phyloP scores from a whole-genome alignment of 2,329 filamentous ascomycete species.

The Gaeumannomyces tritici region DNA sequence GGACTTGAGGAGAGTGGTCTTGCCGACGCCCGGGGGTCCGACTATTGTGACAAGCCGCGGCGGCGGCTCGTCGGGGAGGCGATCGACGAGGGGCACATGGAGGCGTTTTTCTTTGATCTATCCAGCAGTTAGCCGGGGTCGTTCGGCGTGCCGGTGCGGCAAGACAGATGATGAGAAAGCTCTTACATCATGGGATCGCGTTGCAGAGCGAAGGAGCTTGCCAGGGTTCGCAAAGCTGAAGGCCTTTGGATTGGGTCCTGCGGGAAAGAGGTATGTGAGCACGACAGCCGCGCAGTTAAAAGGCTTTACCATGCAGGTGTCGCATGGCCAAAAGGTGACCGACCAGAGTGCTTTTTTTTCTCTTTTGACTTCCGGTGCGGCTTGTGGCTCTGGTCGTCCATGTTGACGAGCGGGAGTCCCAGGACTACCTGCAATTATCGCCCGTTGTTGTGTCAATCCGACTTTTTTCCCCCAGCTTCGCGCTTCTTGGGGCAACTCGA shows the following conservation, averaged over 20 bases:
- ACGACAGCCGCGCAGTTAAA: not conserved
- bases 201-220: slow-evolving; percentile 65
- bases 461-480: no score
- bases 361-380: slow-evolving; percentile 81
- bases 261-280: slow-evolving; percentile 12
- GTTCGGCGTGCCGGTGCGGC: not conserved
- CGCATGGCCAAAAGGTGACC: not conserved
- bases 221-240: slow-evolving; percentile 80
- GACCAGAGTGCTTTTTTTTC: slow-evolving; percentile 64
- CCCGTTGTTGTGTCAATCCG: not conserved
- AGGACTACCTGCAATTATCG: not conserved
- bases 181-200: slow-evolving; percentile 59
- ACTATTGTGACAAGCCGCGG: slow-evolving; percentile 90
- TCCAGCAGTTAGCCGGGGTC: not conserved
- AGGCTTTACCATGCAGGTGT: slow-evolving; percentile 18
- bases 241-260: slow-evolving; percentile 77
- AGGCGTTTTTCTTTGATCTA: slow-evolving; percentile 91
- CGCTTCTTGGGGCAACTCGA: not conserved
- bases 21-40: slow-evolving; percentile 56
- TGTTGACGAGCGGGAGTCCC: slow-evolving; percentile 24
- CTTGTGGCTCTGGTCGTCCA: slow-evolving; percentile 80
- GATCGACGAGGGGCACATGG: slow-evolving; percentile 93
- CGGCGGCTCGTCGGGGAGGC: slow-evolving; percentile 88
- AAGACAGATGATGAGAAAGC: not conserved
- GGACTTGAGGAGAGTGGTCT: slow-evolving; percentile 50